phyloP scores from a whole-genome alignment of 2,329 filamentous ascomycete genomes.

The Aureobasidium mangrovei region DNA sequence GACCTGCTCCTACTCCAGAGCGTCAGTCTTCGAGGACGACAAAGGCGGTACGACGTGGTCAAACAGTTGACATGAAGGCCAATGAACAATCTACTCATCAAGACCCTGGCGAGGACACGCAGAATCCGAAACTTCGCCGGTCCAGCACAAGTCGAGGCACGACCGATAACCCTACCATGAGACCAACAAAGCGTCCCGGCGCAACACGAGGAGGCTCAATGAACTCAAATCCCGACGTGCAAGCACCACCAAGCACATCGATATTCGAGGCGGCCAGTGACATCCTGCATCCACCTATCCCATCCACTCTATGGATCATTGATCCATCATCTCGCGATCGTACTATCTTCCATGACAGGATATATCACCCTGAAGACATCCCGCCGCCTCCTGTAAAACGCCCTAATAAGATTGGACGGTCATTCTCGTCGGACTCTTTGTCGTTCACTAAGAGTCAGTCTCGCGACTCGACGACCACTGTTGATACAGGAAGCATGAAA shows the following conservation, averaged over 20 bases:
- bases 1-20: slow-evolving; percentile 43
- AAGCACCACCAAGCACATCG: slow-evolving; percentile 76
- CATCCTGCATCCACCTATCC: slow-evolving; percentile 80
- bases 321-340: slow-evolving; percentile 73
- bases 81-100: neutral
- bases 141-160: slow-evolving; percentile 14
- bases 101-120: neutral
- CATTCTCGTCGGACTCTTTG: slow-evolving; percentile 31
- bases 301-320: slow-evolving; percentile 69
- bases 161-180: slow-evolving; percentile 16
- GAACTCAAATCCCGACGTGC: slow-evolving; percentile 32
- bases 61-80: slow-evolving; percentile 47
- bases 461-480: slow-evolving; percentile 19
- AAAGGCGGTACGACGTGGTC: slow-evolving; percentile 48
- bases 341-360: slow-evolving; percentile 92
- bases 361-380: slow-evolving; percentile 91
- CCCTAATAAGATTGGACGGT: slow-evolving; percentile 24
- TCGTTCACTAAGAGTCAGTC: slow-evolving; percentile 17
- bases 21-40: slow-evolving; percentile 33
- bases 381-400: slow-evolving; percentile 60
- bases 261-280: slow-evolving; percentile 95
- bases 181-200: slow-evolving; percentile 33
- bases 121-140: neutral
- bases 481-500: slow-evolving; percentile 63
- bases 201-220: slow-evolving; percentile 44